A percentile compares a stretch with the other conserved stretches of the same genome.
Conservation (phyloP, 2,329 filamentous ascomycete genomes). For the Talaromyces albobiverticillius region DNA sequence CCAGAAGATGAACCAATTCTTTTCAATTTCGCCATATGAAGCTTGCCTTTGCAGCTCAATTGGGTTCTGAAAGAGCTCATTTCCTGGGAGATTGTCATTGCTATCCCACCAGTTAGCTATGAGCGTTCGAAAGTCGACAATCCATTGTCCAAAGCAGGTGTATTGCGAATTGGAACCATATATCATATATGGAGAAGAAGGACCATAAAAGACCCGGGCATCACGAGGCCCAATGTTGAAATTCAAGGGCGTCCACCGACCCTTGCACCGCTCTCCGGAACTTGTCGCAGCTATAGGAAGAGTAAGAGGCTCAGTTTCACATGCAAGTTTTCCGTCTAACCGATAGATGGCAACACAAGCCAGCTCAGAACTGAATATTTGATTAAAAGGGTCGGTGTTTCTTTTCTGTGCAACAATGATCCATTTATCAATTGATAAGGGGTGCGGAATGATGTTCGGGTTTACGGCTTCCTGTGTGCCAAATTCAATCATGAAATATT, state of each 20-base stretch:
- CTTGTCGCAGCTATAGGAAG: slow-evolving; percentile 49
- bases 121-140: slow-evolving; percentile 53
- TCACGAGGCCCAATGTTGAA: slow-evolving; percentile 56
- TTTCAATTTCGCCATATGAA: slow-evolving; percentile 50
- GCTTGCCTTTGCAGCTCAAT: slow-evolving; percentile 54
- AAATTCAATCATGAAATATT: neutral
- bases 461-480: slow-evolving; percentile 1
- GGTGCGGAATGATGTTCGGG: neutral
- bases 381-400: neutral
- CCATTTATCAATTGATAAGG: slow-evolving; percentile 1
- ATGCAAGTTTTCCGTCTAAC: neutral
- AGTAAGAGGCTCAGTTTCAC: slow-evolving; percentile 16
- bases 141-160: slow-evolving; percentile 58
- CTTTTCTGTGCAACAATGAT: slow-evolving; percentile 1
- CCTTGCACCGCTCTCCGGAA: slow-evolving; percentile 42
- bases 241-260: slow-evolving; percentile 41
- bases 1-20: slow-evolving; percentile 65
- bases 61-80: slow-evolving; percentile 22
- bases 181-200: slow-evolving; percentile 48
- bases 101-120: slow-evolving; percentile 40
- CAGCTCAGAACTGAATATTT: neutral
- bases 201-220: slow-evolving; percentile 57
- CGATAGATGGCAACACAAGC: neutral
- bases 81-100: neutral
- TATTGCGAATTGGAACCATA: slow-evolving; percentile 56